Evolutionary conservation across 2,329 filamentous ascomycete species (phyloP), one percentile per base, ranked within the genome.

Genomic region (Pestalotiopsis sp.): DNA sequence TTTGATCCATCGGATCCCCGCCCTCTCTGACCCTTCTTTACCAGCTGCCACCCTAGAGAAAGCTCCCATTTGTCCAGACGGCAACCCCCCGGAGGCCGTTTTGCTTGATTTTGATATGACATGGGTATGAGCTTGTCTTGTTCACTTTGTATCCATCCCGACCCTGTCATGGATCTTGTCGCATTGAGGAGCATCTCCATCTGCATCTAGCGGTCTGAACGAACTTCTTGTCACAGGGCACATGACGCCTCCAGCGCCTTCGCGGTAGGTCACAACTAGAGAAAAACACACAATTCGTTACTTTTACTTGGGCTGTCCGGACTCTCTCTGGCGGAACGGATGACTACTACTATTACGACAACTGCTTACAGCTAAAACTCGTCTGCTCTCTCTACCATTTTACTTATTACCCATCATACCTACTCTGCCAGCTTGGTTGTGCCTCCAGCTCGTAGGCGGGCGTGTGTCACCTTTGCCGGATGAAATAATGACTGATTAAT

Each of bases 131-230:
- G 44, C 44, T 52, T 52, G 44, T n/a, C 20, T 17, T 52, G 17
- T 52, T 17, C 17, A 52, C 17, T 52, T 52, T 52, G 44, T 20
- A 52, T 52, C 20, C 14, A 17, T 17, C 14, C 14, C 14, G 44
- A 17, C 22, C 56, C 56, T 58, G 56, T 58, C 56, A 35, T 17
- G 20, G 30, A 35, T 35, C 14, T 22, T 58, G n/a, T 35, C 56
- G 44, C 56, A 35, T 58, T 35, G 56, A 26, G 14, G 22, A 26
- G 56, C 56, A 58, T 58, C 22, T 58, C 20, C 44, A 35, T 26
- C 56, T 58, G 56, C 56, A 58, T 58, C 56, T 58, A 58, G 56
- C 56, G 56, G 56, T 58, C 56, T 58, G 56, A 58, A 58, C 22
- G 56, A 35, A 26, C 22, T 9, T n/a, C 26, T 35, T 58, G 20